phyloP scores from a whole-genome alignment of 2,329 filamentous ascomycete genomes.

The Aspergillus tanneri region DNA sequence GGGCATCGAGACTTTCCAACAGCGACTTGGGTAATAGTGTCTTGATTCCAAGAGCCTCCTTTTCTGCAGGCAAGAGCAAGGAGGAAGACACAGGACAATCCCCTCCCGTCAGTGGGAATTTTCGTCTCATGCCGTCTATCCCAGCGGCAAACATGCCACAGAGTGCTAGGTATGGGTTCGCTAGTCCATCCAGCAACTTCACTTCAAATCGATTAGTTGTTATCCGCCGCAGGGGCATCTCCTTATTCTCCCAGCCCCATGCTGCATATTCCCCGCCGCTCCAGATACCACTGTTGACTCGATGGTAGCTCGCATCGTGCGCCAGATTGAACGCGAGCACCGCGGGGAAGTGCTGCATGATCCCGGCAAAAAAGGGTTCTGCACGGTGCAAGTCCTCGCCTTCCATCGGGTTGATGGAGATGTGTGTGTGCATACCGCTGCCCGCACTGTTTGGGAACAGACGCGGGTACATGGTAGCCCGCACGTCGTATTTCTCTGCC shows the following conservation, averaged over 20 bases:
- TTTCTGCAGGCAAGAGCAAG: background rate
- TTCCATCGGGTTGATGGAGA: slow-evolving; percentile 21
- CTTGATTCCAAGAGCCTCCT: background rate
- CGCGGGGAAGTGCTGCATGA: slow-evolving; percentile 24
- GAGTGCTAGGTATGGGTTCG: slow-evolving; percentile 29
- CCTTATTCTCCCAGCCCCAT: slow-evolving; percentile 30
- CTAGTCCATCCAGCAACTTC: slow-evolving; percentile 28
- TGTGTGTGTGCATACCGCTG: slow-evolving; percentile 27
- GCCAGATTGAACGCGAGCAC: slow-evolving; percentile 27
- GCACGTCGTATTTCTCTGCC: slow-evolving; percentile 15
- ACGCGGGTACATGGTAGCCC: slow-evolving; percentile 27
- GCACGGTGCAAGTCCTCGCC: background rate
- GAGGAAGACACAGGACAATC: slow-evolving; percentile 1
- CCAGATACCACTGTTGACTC: slow-evolving; percentile 27
- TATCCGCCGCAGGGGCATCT: slow-evolving; percentile 25
- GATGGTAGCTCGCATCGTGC: slow-evolving; percentile 23
- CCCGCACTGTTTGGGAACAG: slow-evolving; percentile 14
- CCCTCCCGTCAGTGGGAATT: background rate
- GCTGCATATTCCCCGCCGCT: slow-evolving; percentile 27
- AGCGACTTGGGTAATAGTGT: background rate
- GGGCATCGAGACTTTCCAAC: slow-evolving; percentile 1
- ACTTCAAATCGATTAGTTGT: slow-evolving; percentile 25
- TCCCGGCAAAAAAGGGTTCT: slow-evolving; percentile 25
- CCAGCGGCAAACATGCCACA: slow-evolving; percentile 25
- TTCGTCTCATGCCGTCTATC: slow-evolving; percentile 9